Percentiles rank a stretch among this genome's conserved stretches.
Evolutionary conservation across 768 basidiomycete species (phyloP).

Genomic region (Boletus vermiculosoides): DNA sequence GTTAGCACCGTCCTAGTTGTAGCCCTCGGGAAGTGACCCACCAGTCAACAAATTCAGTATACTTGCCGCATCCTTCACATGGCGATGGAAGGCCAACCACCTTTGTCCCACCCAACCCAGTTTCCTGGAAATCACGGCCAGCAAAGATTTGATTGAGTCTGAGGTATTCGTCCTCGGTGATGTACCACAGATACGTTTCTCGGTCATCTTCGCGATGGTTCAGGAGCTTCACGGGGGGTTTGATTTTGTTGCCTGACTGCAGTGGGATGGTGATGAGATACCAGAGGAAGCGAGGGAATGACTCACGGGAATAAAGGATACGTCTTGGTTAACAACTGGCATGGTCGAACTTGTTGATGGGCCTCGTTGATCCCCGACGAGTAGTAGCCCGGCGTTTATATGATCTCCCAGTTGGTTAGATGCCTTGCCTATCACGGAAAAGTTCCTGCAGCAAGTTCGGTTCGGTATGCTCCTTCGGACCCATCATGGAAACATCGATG

Average conservation of each 20-base stretch:
- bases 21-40: neutral
- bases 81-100: slow-evolving; percentile 9
- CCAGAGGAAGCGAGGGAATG: neutral
- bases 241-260: slow-evolving; percentile 9
- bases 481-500: no score
- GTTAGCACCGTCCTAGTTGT: neutral
- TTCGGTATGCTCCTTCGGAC: neutral
- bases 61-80: slow-evolving; percentile 15
- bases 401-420: neutral
- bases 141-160: slow-evolving; percentile 14
- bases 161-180: slow-evolving; percentile 19
- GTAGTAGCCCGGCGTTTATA: neutral
- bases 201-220: neutral
- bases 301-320: slow-evolving; percentile 10
- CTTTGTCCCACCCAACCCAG: slow-evolving; percentile 13
- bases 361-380: no score
- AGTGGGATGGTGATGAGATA: neutral
- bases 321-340: slow-evolving; percentile 8
- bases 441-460: neutral
- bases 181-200: slow-evolving; percentile 14
- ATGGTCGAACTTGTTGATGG: neutral
- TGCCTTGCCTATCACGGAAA: neutral
- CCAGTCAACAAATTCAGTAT: slow-evolving; percentile 18
- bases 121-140: slow-evolving; percentile 13
- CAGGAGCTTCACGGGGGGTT: slow-evolving; percentile 8